Evolutionary conservation across 345 rosid genomes (phyloP).

Genomic region (Moricandia arvensis): DNA sequence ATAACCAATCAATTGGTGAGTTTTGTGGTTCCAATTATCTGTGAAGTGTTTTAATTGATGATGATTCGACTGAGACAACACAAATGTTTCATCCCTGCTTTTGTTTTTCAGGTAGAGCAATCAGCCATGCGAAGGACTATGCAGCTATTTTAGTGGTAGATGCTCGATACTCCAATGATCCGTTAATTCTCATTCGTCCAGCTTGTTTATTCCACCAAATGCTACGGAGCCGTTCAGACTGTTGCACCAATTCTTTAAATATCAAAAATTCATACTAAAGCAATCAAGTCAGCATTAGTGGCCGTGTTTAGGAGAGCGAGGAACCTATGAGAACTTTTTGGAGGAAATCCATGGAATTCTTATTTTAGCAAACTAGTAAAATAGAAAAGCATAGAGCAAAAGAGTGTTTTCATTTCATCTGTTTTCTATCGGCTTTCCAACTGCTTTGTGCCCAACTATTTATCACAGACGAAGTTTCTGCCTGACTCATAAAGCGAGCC

Average conservation of each 20-base stretch:
- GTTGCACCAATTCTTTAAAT: conserved; percentile 76
- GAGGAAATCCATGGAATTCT: conserved; percentile 1
- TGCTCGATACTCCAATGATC: conserved; percentile 42
- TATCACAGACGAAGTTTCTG: not conserved
- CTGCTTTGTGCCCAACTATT: not conserved
- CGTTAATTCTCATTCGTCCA: conserved; percentile 54
- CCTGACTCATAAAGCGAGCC: not conserved
- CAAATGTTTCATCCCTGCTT: too few relatives aligned
- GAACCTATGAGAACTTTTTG: not conserved
- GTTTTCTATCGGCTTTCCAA: not conserved
- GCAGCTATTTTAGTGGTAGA: conserved; percentile 55
- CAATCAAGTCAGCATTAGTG: not conserved
- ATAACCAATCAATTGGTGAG: conserved; percentile 93
- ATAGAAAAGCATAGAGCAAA: not conserved
- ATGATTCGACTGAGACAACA: conserved; percentile 14
- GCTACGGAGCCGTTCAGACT: conserved; percentile 82
- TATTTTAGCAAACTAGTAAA: not conserved
- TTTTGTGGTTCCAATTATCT: not conserved
- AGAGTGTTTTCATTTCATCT: not conserved
- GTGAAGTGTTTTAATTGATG: not conserved
- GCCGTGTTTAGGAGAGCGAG: not conserved
- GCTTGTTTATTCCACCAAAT: conserved; percentile 55
- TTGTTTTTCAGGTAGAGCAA: conserved; percentile 67
- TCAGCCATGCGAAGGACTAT: conserved; percentile 75
- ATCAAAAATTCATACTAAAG: conserved; percentile 40